Evolutionary conservation across 805 yeast genomes (phyloP).

Genomic region (Candida insectalens): DNA sequence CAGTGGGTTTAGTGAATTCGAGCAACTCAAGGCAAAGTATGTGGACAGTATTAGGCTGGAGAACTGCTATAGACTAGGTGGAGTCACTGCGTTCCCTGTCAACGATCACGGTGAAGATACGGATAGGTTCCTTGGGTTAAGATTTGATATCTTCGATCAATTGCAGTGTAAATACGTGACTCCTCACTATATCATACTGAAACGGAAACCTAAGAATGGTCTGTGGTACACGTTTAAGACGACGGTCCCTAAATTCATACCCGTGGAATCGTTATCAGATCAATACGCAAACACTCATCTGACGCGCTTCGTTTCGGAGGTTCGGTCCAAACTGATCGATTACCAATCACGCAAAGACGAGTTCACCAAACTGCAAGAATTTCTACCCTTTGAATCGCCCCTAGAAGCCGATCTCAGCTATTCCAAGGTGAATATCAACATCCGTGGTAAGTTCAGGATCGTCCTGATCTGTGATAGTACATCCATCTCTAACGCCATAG

Average conservation of each 20-base stretch:
- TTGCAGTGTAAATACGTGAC: conserved; percentile 21
- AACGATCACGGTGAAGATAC: conserved; percentile 24
- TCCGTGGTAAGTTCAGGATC: conserved; percentile 10
- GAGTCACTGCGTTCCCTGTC: conserved; percentile 42
- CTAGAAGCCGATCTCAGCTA: conserved; percentile 20
- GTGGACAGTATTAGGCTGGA: conserved; percentile 31
- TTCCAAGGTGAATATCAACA: conserved; percentile 16
- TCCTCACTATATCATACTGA: conserved; percentile 41
- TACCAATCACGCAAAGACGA: conserved; percentile 13
- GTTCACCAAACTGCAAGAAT: conserved; percentile 8
- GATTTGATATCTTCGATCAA: conserved; percentile 36
- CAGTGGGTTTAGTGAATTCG: conserved; percentile 4
- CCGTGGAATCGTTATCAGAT: conserved; percentile 14
- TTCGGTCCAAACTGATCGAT: conserved; percentile 17
- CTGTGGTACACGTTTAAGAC: conserved; percentile 25
- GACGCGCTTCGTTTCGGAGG: conserved; percentile 14
- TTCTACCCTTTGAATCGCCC: conserved; percentile 6
- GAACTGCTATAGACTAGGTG: conserved; percentile 37
- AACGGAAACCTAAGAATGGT: conserved; percentile 14
- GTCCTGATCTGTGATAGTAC: conserved; percentile 15
- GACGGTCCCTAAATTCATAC: conserved; percentile 25
- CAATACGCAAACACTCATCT: conserved; percentile 18
- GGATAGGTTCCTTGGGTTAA: conserved; percentile 30
- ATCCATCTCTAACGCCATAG: conserved; percentile 10
- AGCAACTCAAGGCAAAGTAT: conserved; percentile 9